A percentile compares a stretch with the other conserved stretches of the same genome.
These are phyloP conservation scores for Trichoderma semiorbis DNA, from an alignment of 2,329 filamentous ascomycete species.

Conservation along the genomic window DNA sequence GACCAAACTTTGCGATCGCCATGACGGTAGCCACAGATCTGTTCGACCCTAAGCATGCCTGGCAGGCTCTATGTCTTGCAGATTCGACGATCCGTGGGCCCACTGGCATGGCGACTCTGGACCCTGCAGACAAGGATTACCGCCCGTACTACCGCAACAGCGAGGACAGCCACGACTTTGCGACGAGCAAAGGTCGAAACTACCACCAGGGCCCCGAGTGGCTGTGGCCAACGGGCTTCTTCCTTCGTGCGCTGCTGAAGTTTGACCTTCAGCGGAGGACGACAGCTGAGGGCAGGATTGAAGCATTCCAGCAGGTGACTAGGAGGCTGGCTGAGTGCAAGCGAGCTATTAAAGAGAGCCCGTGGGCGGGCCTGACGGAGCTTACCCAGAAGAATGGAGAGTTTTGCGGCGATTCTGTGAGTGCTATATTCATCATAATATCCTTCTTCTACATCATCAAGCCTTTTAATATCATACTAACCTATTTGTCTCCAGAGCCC, in stretches of 20 bases:
- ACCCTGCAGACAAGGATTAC: slow-evolving; percentile 90
- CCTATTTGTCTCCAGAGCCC: slow-evolving; percentile 59
- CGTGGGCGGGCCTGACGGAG: slow-evolving; percentile 90
- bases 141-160: slow-evolving; percentile 92
- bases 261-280: slow-evolving; percentile 75
- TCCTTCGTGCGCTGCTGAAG: slow-evolving; percentile 83
- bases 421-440: slow-evolving; percentile 33
- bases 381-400: slow-evolving; percentile 87
- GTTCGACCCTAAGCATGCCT: slow-evolving; percentile 74
- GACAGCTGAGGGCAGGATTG: slow-evolving; percentile 62
- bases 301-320: slow-evolving; percentile 94
- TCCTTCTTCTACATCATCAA: background rate
- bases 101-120: slow-evolving; percentile 91
- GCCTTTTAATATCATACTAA: background rate
- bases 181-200: slow-evolving; percentile 89
- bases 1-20: slow-evolving; percentile 89
- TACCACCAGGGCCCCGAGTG: slow-evolving; percentile 98
- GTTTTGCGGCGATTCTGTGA: slow-evolving; percentile 81
- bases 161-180: slow-evolving; percentile 87
- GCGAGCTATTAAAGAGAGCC: slow-evolving; percentile 71
- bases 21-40: slow-evolving; percentile 91
- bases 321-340: slow-evolving; percentile 79
- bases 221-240: slow-evolving; percentile 97
- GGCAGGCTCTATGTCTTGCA: slow-evolving; percentile 73
- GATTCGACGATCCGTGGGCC: slow-evolving; percentile 80